A percentile compares a stretch with the other conserved stretches of the same genome.
Evolutionary conservation across 148 eudicot species (phyloP).

Genomic region (Heliamphora exappendiculata): DNA sequence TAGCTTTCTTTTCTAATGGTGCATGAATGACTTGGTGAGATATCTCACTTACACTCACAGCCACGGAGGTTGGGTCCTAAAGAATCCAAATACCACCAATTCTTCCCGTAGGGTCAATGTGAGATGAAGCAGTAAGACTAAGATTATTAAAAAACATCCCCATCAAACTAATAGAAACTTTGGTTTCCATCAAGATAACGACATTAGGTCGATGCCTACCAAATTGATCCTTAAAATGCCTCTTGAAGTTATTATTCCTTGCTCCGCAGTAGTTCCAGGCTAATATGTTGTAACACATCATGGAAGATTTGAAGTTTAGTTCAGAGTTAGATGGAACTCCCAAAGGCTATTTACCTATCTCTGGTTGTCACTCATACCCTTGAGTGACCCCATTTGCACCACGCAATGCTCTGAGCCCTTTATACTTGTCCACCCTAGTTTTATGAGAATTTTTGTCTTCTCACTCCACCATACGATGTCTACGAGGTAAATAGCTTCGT

Average conservation of each 20-base stretch:
- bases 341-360: no score
- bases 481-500: no score
- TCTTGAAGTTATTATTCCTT: neutral
- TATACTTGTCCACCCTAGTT: no score
- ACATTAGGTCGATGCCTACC: neutral
- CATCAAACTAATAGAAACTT: neutral
- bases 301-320: no score
- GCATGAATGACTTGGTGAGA: neutral
- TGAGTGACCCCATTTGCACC: no score
- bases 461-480: no score
- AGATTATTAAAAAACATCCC: neutral
- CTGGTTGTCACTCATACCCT: no score
- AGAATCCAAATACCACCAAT: neutral
- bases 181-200: neutral
- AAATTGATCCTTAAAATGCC: neutral
- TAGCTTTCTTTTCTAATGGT: neutral
- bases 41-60: neutral
- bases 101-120: neutral
- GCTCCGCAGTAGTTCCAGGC: neutral
- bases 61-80: neutral
- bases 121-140: fast-evolving
- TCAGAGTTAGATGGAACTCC: no score
- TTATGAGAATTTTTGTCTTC: no score
- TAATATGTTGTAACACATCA: neutral
- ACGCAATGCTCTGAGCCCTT: no score